Evolutionary conservation across 2,329 filamentous ascomycete genomes (phyloP), one percentile per base, ranked within the genome.

Genomic region (Penicillium corylophilum): DNA sequence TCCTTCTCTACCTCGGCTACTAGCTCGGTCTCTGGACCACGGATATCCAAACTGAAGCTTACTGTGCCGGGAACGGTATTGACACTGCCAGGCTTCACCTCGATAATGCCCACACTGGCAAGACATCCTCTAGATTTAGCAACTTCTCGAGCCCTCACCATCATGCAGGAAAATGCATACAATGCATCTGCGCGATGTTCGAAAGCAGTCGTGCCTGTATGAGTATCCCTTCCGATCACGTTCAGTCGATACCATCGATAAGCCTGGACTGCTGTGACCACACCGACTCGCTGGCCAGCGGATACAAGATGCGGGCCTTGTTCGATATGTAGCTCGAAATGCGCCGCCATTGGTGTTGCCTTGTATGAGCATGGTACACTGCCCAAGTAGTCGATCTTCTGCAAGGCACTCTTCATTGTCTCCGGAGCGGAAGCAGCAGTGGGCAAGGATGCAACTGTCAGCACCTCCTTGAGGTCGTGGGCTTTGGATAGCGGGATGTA

Each of bases 251-350:
- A 85, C 88, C 88, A 91, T 51, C 83, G 82, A 68, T 89, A 90
- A 5, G 85, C 86, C 66, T 91, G 88, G 1, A 88, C 87, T 2
- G 87, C 87, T 28, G 81, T 80, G 4, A 92, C 88, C 6, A 89
- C 79, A 20, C 86, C 85, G 46, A 93, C 79, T 48, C 84, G 84
- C 57, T 84, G 79, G 23, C 78, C 73, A 24, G 80, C 77, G 15
- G 78, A 78, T 63, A 92, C 85, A 1, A 95, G 78, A 29, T 90
- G 82, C 0, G 89, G 88, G 0, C 89, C 89, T 67, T 95, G 90
- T 67, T 95, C 90, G 42, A 92, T 92, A 64, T 92, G 89, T 4
- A 92, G 76, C 67, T 92, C 88, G 62, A 92, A 91, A 64, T 91
- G 88, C 0, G 87, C 88, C 0, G 80, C 85, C 65, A 91, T 82